Evolutionary conservation across 805 yeast species (phyloP).

Genomic region (Wickerhamiella australiensis): DNA sequence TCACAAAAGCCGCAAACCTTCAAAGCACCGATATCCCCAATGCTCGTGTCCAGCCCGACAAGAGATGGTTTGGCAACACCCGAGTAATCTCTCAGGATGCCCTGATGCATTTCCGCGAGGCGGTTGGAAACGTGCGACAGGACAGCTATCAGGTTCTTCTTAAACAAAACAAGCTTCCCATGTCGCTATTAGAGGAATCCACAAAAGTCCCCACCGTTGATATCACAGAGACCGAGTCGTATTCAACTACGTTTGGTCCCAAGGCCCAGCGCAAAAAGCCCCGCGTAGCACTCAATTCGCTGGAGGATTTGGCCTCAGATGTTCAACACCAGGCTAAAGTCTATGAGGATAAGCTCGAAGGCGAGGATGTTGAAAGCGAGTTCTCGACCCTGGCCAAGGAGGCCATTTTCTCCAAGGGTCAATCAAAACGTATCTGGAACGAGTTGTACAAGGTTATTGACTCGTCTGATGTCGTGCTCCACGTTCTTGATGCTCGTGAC

Average conservation of each 20-base stretch:
- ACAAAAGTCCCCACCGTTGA: slow-evolving; percentile 58
- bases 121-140: slow-evolving; percentile 71
- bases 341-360: slow-evolving; percentile 59
- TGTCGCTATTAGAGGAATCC: slow-evolving; percentile 85
- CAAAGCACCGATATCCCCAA: slow-evolving; percentile 79
- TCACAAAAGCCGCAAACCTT: slow-evolving; percentile 73
- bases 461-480: slow-evolving; percentile 93
- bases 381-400: slow-evolving; percentile 87
- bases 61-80: slow-evolving; percentile 96
- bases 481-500: slow-evolving; percentile 94
- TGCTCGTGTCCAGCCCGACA: slow-evolving; percentile 91
- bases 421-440: slow-evolving; percentile 97
- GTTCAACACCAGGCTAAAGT: slow-evolving; percentile 48
- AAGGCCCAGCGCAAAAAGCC: slow-evolving; percentile 90
- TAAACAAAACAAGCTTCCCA: slow-evolving; percentile 84
- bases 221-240: slow-evolving; percentile 82
- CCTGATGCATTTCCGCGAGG: slow-evolving; percentile 82
- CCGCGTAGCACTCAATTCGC: slow-evolving; percentile 57
- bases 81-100: slow-evolving; percentile 97
- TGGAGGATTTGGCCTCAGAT: slow-evolving; percentile 60
- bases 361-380: slow-evolving; percentile 50
- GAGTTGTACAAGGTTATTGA: slow-evolving; percentile 94
- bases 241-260: slow-evolving; percentile 77
- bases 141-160: slow-evolving; percentile 78
- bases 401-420: slow-evolving; percentile 92